A percentile compares a stretch with the other conserved stretches of the same genome.
Evolutionary conservation across 2,329 filamentous ascomycete genomes (phyloP).

Genomic region (Helotiales sp.): DNA sequence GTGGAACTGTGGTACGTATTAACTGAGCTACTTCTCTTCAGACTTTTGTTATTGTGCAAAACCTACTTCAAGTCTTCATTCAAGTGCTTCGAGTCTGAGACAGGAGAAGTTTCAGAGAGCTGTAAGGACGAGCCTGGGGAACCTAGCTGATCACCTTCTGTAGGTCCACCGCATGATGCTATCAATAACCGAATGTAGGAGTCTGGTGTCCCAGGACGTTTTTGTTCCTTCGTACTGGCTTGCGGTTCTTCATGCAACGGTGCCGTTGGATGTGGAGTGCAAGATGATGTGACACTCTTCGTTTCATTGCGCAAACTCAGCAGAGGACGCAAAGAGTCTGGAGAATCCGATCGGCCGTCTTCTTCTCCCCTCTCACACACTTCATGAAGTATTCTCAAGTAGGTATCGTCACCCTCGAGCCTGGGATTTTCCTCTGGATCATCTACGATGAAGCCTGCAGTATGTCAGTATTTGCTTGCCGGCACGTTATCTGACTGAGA

Average conservation of each 20-base stretch:
- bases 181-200: conserved; percentile 32
- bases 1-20: background rate
- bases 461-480: background rate
- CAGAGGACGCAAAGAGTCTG: background rate
- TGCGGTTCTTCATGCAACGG: background rate
- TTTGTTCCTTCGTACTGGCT: background rate
- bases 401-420: background rate
- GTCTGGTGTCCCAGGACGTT: conserved; percentile 23
- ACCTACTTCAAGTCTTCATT: background rate
- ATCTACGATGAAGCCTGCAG: background rate
- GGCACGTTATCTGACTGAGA: too few relatives aligned
- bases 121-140: background rate
- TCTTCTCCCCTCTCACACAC: background rate
- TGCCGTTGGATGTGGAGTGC: background rate
- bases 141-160: background rate
- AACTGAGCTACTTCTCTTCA: background rate
- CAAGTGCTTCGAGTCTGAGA: background rate
- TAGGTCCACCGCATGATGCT: conserved; percentile 8
- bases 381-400: background rate
- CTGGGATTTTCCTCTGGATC: too few relatives aligned
- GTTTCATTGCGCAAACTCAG: background rate
- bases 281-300: background rate
- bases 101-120: background rate
- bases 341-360: background rate
- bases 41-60: background rate